Conservation (phyloP, 305 asterid species). For the Vinca major region DNA sequence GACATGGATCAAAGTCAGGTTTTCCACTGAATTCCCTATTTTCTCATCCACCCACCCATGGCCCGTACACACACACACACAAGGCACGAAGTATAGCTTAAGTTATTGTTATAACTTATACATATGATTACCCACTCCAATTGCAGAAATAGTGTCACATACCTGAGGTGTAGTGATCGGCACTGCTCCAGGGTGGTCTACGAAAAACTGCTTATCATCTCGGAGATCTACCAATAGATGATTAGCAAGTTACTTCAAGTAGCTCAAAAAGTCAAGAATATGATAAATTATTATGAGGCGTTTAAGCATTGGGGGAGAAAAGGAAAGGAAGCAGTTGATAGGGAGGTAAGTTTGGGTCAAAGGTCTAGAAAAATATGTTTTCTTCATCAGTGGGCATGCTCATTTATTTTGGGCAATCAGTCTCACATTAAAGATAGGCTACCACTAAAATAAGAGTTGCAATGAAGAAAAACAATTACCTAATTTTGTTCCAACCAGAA, state of each 20-base stretch:
- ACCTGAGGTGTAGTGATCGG: conserved; percentile 32
- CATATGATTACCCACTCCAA: neutral
- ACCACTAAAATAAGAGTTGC: neutral
- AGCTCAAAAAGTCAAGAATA: neutral
- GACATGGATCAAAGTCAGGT: neutral
- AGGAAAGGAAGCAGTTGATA: neutral
- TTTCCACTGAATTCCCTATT: neutral
- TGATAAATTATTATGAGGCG: neutral
- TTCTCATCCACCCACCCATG: neutral
- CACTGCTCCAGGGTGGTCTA: conserved; percentile 32
- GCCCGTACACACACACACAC: neutral
- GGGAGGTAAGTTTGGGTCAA: neutral
- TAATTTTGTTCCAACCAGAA: conserved; percentile 41
- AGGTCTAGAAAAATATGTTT: neutral
- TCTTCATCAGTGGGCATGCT: neutral
- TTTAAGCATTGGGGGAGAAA: too few species aligned
- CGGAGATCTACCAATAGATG: conserved; percentile 30
- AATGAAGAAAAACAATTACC: conserved; percentile 21
- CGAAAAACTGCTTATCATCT: conserved; percentile 31
- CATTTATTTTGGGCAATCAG: neutral
- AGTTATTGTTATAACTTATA: too few species aligned
- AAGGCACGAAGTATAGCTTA: too few species aligned
- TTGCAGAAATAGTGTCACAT: conserved; percentile 5
- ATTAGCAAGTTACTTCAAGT: neutral
- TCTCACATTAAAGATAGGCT: neutral